phyloP scores from a whole-genome alignment of 140 eudicot genomes.

The Cichorium intybus region DNA sequence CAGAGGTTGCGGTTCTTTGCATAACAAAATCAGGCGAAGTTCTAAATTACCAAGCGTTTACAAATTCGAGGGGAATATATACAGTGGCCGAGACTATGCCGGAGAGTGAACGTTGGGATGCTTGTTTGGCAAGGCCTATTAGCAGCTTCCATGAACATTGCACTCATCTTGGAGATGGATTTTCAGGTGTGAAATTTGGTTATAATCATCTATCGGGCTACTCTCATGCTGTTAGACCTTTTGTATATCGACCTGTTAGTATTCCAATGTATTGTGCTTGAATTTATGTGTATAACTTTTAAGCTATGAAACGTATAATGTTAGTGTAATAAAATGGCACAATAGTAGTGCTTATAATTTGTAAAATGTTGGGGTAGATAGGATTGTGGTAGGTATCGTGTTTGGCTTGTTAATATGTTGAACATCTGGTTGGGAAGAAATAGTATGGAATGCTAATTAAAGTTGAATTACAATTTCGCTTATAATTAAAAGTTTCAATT shows the following conservation, averaged over 20 bases:
- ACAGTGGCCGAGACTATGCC: constrained; percentile 97
- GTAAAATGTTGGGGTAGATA: background rate
- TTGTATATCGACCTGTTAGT: constrained; percentile 64
- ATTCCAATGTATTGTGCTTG: constrained; percentile 64
- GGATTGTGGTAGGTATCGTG: constrained; percentile 4
- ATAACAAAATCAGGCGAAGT: constrained; percentile 97
- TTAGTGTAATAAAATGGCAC: constrained; percentile 18
- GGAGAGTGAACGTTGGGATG: constrained; percentile 94
- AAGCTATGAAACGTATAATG: background rate
- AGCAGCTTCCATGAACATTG: constrained; percentile 95
- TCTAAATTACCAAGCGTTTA: constrained; percentile 89
- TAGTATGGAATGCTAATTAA: no score
- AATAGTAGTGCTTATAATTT: background rate
- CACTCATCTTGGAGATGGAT: constrained; percentile 73
- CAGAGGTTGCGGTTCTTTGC: constrained; percentile 99
- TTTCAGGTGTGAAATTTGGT: constrained; percentile 77
- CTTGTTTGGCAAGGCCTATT: constrained; percentile 90
- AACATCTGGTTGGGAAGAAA: no score
- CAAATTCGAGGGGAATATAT: constrained; percentile 79
- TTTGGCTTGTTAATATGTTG: background rate
- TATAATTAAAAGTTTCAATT: no score
- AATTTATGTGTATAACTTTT: constrained; percentile 8
- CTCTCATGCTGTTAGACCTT: constrained; percentile 76
- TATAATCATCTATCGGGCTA: constrained; percentile 72
- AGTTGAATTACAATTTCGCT: no score